Evolutionary conservation across 2,329 filamentous ascomycete species (phyloP), one percentile per base, ranked within the genome.

Genomic region (Scedosporium boydii): DNA sequence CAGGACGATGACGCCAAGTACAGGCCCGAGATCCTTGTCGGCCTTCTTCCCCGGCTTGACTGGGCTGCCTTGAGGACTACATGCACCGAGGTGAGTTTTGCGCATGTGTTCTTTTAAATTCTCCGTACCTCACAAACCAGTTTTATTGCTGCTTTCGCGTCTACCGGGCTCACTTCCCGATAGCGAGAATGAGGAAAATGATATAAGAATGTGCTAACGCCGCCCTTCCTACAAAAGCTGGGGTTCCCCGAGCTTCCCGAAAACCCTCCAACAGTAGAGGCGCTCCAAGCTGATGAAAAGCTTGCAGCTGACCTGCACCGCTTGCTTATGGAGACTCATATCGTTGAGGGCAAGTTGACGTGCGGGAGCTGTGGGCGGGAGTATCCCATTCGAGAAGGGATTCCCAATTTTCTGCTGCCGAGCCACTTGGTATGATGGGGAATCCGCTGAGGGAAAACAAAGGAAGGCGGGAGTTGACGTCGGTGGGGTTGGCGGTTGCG

Each of bases 361-460:
- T 99, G 95, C 74, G 92, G 85, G 58, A 90, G 89, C 75, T 99
- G 95, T 72, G 91, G 90, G 58, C 93, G 98, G 73, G 91, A 96
- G 78, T 99, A 98, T 75, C 87, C 87, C 64, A 88, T 99, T 66
- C 93, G 95, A 73, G 93, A 99, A 76, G 95, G 95, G 4, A 96
- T 98, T 74, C 91, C 92, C 64, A 98, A 98, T 75, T 99, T 99
- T 71, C 77, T 99, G 72, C 77, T 99, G 68, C 95, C 95, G 12
- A 95, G 89, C 70, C 95, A 99, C 78, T 77, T 99, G 75, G 95
- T 93, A 57, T 86, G 72, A 76, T 27, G 12, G 7, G 58, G 7
- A 6, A 6, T 48, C 34, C 12, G 9, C 26, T 12, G 41, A n/a
- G n/a, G 18, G n/a, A 10, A 34, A 16, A 26, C 26, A 26, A 26